Evolutionary conservation across 2,329 filamentous ascomycete genomes (phyloP), one percentile per base, ranked within the genome.

Genomic region (Parasarocladium wereldwijsianum): DNA sequence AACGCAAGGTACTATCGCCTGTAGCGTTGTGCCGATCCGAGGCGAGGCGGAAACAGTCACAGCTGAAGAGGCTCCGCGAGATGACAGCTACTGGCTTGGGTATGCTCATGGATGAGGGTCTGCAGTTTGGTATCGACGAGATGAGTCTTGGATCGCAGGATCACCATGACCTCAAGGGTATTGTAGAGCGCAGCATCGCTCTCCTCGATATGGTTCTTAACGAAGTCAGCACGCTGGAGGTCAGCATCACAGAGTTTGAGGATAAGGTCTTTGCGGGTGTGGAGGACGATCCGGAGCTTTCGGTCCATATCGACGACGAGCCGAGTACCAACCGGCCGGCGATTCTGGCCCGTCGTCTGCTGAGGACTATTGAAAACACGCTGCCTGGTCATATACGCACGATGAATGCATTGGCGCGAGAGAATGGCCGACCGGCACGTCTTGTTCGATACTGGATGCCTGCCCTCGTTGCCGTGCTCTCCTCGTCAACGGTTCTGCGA

Each of bases 391-490:
- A 94, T 43, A 55, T 66, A 3, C 44, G 51, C 7, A 61, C 63
- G 21, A 75, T 78, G 35, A 57, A 60, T 23, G 46, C 50, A 1
- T 52, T 79, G 4, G 67, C 76, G 4, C 51, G 51, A 17, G 54
- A 71, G 31, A 77, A 87, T 46, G 86, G 87, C 6, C 76, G 76
- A 14, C 90, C 90, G 0, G 73, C 79, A 4, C 58, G 60, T 22
- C 44, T 90, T 5, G 64, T 92, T 3, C 73, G 90, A 27, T 96
- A 93, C 54, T 98, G 90, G 90, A 61, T 94, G 5, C 84, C 86
- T 1, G 68, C 72, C 0, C 66, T 71, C 2, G 52, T 72, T 7
- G 65, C 83, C 2, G 49, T 94, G 3, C 58, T 93, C 8, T 94
- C 86, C 0, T 87, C 83, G 1, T 86, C 81, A 11, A 93, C 86